Base-by-base conservation (phyloP, 2,329 filamentous ascomycete species). In the Pyricularia grisea region DNA sequence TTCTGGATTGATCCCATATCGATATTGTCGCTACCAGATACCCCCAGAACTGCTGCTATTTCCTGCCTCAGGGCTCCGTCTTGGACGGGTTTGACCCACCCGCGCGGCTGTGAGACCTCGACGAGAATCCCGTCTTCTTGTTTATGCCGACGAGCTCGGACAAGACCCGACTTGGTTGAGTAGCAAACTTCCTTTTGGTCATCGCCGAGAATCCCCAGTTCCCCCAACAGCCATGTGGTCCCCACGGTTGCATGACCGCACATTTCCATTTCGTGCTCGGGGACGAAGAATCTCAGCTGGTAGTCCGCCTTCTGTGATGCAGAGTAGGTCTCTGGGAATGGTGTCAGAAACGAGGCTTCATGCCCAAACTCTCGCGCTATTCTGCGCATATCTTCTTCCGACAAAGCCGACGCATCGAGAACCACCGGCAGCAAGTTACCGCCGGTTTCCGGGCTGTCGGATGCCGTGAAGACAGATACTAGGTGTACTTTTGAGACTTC, bases 231-330 rank as follows among this genome's bases (percentile, higher is more conserved):
- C 64, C 64, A 66, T 4, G 64, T 66, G 28, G 64, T 66, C 12
- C 33, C 64, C 30, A 50, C 64, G n/a, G 64, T 66, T 12, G 31
- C 64, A 31, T 66, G 64, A 7, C 30, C 64, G 64, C 64, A 66
- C 64, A 66, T 66, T 27, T 66, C 64, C 64, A 66, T 66, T 31
- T 66, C 64, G 64, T 66, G 64, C 30, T 33, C 64, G 17, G 33
- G 64, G 64, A 66, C 64, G 64, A 66, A 66, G 64, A 33, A 66
- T 5, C 64, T 33, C 30, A 66, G 30, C 5, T 23, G 30, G 31
- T 36, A 66, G 31, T 66, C 28, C n/a, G 25, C 64, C 20, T 50
- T 27, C n/a, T 66, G 20, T 12, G 28, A n/a, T 2, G 3, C 30
- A 28, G 60, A 63, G 25, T 11, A 28, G 5, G 60, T 6, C 25